These are phyloP conservation scores for Truncatella angustata DNA, from an alignment of 2,329 filamentous ascomycete genomes.

Conservation along the genomic window DNA sequence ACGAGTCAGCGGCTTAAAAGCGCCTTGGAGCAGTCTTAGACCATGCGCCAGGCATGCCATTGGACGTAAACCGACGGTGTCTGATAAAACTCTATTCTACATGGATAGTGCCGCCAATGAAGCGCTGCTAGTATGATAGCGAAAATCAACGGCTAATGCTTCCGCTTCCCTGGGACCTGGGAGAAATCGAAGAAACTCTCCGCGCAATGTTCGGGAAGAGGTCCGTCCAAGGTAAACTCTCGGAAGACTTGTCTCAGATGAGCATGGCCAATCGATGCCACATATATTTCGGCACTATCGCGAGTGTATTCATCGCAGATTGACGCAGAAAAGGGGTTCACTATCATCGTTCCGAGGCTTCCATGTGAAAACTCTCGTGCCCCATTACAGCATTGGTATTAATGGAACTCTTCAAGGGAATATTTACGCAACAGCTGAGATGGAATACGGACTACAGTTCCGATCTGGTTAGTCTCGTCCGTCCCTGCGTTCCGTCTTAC, in stretches of 20 bases:
- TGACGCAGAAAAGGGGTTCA: too few relatives aligned
- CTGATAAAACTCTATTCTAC: too few relatives aligned
- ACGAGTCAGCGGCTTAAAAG: not conserved
- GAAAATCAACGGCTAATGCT: not conserved
- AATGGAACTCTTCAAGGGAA: not conserved
- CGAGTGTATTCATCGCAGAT: too few relatives aligned
- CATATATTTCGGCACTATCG: too few relatives aligned
- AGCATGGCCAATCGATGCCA: conserved; percentile 1
- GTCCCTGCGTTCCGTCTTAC: conserved; percentile 4
- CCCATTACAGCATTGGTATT: not conserved
- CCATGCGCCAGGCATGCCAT: too few relatives aligned
- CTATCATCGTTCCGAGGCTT: not conserved
- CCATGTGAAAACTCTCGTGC: not conserved
- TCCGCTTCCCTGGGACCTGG: conserved; percentile 7
- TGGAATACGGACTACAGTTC: not conserved
- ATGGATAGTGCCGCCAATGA: too few relatives aligned
- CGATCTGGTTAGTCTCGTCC: conserved; percentile 10
- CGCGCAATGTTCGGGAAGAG: not conserved
- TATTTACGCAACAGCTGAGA: not conserved
- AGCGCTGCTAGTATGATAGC: too few relatives aligned
- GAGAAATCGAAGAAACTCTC: not conserved
- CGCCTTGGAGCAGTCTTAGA: too few relatives aligned
- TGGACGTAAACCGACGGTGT: too few relatives aligned
- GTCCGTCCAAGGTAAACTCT: conserved; percentile 4
- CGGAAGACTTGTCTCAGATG: conserved; percentile 4